Evolutionary conservation across 192 early-diverging fungal genomes (phyloP).

Genomic region (Coemansia sp.): DNA sequence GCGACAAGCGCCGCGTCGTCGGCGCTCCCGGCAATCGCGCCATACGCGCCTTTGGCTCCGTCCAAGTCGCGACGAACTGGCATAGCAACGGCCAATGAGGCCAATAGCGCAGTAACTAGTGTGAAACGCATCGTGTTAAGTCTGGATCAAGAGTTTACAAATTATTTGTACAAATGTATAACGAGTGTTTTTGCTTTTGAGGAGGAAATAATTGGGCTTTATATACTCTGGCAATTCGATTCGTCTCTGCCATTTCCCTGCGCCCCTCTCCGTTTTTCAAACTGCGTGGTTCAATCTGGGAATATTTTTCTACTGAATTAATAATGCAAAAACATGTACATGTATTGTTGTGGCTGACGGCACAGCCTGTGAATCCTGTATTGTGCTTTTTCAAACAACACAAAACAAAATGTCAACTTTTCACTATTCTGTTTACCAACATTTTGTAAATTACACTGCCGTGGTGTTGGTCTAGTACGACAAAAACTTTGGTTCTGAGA

Average conservation of each 20-base stretch:
- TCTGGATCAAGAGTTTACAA: neutral
- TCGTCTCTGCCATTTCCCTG: neutral
- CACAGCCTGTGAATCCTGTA: neutral
- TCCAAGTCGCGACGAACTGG: constrained; percentile 30
- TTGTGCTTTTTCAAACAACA: neutral
- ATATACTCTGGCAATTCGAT: neutral
- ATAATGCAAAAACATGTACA: neutral
- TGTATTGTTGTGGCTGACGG: neutral
- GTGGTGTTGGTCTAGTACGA: too few species aligned
- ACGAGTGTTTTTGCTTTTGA: neutral
- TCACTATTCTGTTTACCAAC: too few species aligned
- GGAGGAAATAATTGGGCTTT: neutral
- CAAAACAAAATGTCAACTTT: neutral
- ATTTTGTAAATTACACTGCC: too few species aligned
- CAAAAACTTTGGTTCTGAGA: too few species aligned
- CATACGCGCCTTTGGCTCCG: constrained; percentile 20
- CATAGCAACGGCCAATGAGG: constrained; percentile 6
- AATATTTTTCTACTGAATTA: neutral
- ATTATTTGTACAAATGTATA: neutral
- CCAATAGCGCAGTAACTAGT: constrained; percentile 3
- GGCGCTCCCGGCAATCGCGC: constrained; percentile 21
- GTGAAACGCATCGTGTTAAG: constrained; percentile 27
- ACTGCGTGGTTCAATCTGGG: neutral
- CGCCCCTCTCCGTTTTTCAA: constrained; percentile 11
- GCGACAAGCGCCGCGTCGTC: constrained; percentile 30